Base-by-base conservation (phyloP, 306 rosid genomes). In the Prunus davidiana region DNA sequence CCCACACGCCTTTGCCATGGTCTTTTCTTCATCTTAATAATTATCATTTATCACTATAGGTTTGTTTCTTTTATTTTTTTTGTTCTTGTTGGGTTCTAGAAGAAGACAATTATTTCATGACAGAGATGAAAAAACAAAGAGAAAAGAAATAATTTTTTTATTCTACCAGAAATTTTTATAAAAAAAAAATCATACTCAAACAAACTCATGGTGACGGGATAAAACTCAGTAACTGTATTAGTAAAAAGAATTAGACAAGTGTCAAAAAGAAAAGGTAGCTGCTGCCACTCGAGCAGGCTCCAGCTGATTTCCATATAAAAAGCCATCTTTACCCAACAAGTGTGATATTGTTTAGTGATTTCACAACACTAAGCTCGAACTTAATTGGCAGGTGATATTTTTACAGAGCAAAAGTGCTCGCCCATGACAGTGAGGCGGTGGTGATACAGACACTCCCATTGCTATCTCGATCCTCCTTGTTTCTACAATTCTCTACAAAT, bases 401-500 rank as follows among this genome's bases (percentile, higher is more conserved):
- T 34, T 12, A 0, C 24, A 11, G 16, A 1, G 25, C 6, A 11
- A 11, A 11, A 20, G 5, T 25, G 45, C 12, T 28, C 10, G 11
- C 19, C 25, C 74, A 30, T 52, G 34, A 52, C 24, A 13, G 24
- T 7, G 54, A 71, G 77, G 19, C 73, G 72, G 66, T 64, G 57
- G 28, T 10, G 22, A 6, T n/a, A 55, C 4, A 15, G 60, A 63
- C 34, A 27, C 34, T 43, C 61, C 52, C 27, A n/a, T 19, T 24
- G 58, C 71, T 18, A 19, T 18, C 64, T n/a, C 30, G 41, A 65
- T 64, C 54, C n/a, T 1, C 10, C 3, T 47, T 27, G n/a, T 25
- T 30, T 15, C 3, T 20, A n/a, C 0, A 27, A 2, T 16, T 71
- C 45, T 72, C 24, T 77, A 86, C 75, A 91, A 86, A 84, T 80